A percentile compares a stretch with the other conserved stretches of the same genome.
These are phyloP conservation scores for Plenodomus biglobosus DNA, from an alignment of 2,329 filamentous ascomycete genomes.

Conservation along the genomic window DNA sequence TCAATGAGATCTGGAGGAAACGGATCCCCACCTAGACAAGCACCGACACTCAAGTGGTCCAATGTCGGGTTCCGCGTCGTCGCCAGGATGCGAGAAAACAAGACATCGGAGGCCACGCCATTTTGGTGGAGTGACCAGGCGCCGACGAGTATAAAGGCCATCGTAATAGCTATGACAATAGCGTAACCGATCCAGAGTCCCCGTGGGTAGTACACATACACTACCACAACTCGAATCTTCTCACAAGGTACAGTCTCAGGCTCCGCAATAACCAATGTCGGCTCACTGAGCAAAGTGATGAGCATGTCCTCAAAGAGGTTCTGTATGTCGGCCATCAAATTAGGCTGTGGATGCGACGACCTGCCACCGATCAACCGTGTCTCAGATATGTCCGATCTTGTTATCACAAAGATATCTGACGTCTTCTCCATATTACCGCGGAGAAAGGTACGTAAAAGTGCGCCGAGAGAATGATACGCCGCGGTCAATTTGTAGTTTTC, in stretches of 20 bases:
- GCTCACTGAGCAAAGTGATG: slow-evolving; percentile 40
- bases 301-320: slow-evolving; percentile 43
- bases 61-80: slow-evolving; percentile 45
- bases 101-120: slow-evolving; percentile 40
- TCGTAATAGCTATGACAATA: slow-evolving; percentile 32
- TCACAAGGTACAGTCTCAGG: slow-evolving; percentile 26
- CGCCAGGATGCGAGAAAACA: slow-evolving; percentile 43
- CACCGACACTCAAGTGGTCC: slow-evolving; percentile 42
- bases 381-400: slow-evolving; percentile 39
- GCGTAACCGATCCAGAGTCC: slow-evolving; percentile 44
- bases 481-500: slow-evolving; percentile 36
- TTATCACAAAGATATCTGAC: slow-evolving; percentile 27
- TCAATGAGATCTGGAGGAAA: slow-evolving; percentile 43
- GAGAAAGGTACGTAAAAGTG: slow-evolving; percentile 39
- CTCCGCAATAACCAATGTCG: slow-evolving; percentile 31
- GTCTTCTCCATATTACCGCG: slow-evolving; percentile 34
- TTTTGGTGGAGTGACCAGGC: slow-evolving; percentile 39
- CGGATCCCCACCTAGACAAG: slow-evolving; percentile 46
- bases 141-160: slow-evolving; percentile 36
- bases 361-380: slow-evolving; percentile 34
- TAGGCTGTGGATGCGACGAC: slow-evolving; percentile 31
- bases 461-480: slow-evolving; percentile 38
- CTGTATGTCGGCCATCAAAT: slow-evolving; percentile 35
- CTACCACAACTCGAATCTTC: slow-evolving; percentile 30
- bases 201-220: slow-evolving; percentile 35